A percentile compares a stretch with the other conserved stretches of the same genome.
Conservation (phyloP, 306 rosid genomes). For the Rosa chinensis region DNA sequence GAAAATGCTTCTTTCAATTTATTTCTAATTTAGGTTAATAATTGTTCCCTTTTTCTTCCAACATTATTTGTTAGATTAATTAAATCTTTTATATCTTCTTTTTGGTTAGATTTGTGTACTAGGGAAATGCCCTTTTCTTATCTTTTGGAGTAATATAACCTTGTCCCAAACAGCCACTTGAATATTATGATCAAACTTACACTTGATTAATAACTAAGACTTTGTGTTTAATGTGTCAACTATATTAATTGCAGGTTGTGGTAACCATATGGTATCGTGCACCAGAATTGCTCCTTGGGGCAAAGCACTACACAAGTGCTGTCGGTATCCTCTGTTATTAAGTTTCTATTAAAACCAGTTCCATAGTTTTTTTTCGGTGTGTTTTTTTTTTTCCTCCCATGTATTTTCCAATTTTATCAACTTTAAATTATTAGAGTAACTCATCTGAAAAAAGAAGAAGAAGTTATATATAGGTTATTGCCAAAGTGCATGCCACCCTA, state of each 20-base stretch:
- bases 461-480: not conserved
- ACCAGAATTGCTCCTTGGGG: conserved; percentile 98
- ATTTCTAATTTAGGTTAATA: not conserved
- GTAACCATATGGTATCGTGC: conserved; percentile 99
- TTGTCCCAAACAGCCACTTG: not conserved
- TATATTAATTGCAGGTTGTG: conserved; percentile 67
- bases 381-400: not conserved
- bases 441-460: not conserved
- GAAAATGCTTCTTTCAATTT: not conserved
- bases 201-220: not conserved
- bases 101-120: not conserved
- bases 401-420: conserved; percentile 10
- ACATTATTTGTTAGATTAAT: not conserved
- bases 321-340: conserved; percentile 68
- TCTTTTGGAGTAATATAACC: not conserved
- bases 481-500: not conserved
- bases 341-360: not conserved
- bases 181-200: not conserved
- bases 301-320: conserved; percentile 98
- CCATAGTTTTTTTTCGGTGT: not conserved
- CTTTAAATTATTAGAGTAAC: not conserved
- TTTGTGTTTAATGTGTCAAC: not conserved
- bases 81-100: not conserved
- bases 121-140: not conserved
- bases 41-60: not conserved